phyloP scores from a whole-genome alignment of 1,139 yeast species.

The Hyphopichia pseudoburtonii region DNA sequence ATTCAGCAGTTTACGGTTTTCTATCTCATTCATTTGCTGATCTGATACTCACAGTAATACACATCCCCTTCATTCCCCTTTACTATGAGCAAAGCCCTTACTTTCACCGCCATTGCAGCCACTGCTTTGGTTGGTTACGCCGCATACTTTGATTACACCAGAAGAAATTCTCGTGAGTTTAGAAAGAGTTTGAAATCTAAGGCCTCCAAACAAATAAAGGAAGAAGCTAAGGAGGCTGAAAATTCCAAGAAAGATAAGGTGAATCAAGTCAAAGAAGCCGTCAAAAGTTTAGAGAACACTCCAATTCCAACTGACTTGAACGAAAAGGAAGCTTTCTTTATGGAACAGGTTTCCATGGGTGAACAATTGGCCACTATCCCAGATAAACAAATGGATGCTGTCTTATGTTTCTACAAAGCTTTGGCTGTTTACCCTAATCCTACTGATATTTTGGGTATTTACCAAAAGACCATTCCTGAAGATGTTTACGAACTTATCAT shows the following conservation, averaged over 20 bases:
- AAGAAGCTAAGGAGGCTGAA: constrained; percentile 56
- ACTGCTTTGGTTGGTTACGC: constrained; percentile 72
- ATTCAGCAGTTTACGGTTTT: too few relatives aligned
- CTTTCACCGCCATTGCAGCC: constrained; percentile 52
- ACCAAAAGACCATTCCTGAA: constrained; percentile 84
- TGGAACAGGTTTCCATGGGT: constrained; percentile 80
- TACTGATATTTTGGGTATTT: constrained; percentile 81
- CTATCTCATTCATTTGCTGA: too few relatives aligned
- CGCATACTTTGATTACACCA: constrained; percentile 84
- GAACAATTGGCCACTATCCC: constrained; percentile 66
- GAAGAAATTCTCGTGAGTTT: constrained; percentile 81
- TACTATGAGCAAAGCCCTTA: constrained; percentile 32
- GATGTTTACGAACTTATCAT: constrained; percentile 79
- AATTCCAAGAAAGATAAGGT: constrained; percentile 61
- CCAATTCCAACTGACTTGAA: constrained; percentile 75
- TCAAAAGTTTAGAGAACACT: constrained; percentile 58
- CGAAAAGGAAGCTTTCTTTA: constrained; percentile 75
- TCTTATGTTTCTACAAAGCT: constrained; percentile 92
- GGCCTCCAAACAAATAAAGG: constrained; percentile 57
- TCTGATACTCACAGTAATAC: too few relatives aligned
- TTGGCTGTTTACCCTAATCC: constrained; percentile 93
- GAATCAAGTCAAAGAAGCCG: constrained; percentile 58
- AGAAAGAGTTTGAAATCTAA: constrained; percentile 71
- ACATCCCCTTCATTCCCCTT: too few relatives aligned
- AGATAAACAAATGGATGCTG: constrained; percentile 71